phyloP scores from a whole-genome alignment of 768 basidiomycete genomes.

The Chlorophyllum brunneum region DNA sequence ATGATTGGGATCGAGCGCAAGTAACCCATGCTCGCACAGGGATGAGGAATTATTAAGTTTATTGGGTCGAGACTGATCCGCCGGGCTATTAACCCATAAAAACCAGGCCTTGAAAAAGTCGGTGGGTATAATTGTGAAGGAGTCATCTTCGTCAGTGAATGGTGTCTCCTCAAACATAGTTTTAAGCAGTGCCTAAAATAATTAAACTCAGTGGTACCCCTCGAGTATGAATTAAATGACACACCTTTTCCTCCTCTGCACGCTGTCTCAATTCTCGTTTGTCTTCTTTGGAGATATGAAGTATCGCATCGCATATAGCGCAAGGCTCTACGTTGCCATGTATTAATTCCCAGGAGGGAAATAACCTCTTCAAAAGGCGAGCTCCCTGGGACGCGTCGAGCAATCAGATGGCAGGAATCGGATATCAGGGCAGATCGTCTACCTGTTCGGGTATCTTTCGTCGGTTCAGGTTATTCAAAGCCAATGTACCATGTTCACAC shows the following conservation, averaged over 20 bases:
- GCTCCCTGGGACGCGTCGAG: slow-evolving; percentile 42
- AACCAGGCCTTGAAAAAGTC: slow-evolving; percentile 67
- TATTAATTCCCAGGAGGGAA: slow-evolving; percentile 62
- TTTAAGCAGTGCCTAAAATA: slow-evolving; percentile 53
- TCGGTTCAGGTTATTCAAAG: slow-evolving; percentile 51
- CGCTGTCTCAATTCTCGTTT: slow-evolving; percentile 58
- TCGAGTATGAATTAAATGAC: not conserved
- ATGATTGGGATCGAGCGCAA: slow-evolving; percentile 65
- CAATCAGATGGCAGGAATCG: not conserved
- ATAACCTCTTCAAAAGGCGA: slow-evolving; percentile 49
- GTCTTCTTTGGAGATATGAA: slow-evolving; percentile 55
- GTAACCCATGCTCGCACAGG: slow-evolving; percentile 62
- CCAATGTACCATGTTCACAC: slow-evolving; percentile 69
- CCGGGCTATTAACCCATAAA: slow-evolving; percentile 61
- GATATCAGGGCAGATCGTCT: slow-evolving; percentile 11
- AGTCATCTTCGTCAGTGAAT: slow-evolving; percentile 33
- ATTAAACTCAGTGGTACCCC: not conserved
- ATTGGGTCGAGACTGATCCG: slow-evolving; percentile 54
- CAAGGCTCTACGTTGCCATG: slow-evolving; percentile 51
- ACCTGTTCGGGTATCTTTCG: slow-evolving; percentile 63
- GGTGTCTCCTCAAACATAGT: slow-evolving; percentile 57
- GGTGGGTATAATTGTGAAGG: slow-evolving; percentile 56
- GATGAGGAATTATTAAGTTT: slow-evolving; percentile 56
- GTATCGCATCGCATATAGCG: slow-evolving; percentile 54
- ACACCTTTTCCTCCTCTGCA: slow-evolving; percentile 79